These are phyloP conservation scores for Acacia melanoxylon DNA, from an alignment of 306 rosid species.

Conservation along the genomic window DNA sequence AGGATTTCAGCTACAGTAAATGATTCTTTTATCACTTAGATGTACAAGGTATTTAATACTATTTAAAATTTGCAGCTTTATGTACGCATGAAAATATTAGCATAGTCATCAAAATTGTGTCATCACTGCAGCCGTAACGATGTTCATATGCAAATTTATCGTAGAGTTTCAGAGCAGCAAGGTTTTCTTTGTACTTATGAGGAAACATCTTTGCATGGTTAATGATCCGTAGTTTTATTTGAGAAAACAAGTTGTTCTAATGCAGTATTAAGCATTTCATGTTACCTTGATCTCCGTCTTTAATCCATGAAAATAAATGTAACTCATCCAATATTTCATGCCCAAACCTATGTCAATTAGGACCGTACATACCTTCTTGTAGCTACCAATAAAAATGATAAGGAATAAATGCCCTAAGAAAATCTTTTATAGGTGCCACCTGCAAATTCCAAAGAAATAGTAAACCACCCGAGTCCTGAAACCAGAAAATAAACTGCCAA, in stretches of 20 bases:
- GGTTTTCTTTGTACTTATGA: background rate
- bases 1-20: slow-evolving; percentile 33
- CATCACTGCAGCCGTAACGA: background rate
- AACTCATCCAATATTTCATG: background rate
- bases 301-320: too few species aligned
- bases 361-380: background rate
- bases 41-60: slow-evolving; percentile 36
- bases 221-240: slow-evolving; percentile 3
- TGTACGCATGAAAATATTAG: background rate
- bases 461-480: background rate
- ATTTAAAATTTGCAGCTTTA: slow-evolving; percentile 10
- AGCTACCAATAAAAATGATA: background rate
- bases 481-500: background rate
- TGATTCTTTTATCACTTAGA: slow-evolving; percentile 26
- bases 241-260: background rate
- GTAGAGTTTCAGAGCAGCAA: slow-evolving; percentile 1
- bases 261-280: too few species aligned
- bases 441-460: background rate
- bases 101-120: slow-evolving; percentile 17
- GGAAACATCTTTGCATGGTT: background rate
- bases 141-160: slow-evolving; percentile 20
- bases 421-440: background rate
- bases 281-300: background rate
- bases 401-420: background rate
- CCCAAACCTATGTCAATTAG: background rate